A percentile compares a stretch with the other conserved stretches of the same genome.
Evolutionary conservation across 1,139 yeast genomes (phyloP).

Genomic region (Kodamaea sp.): DNA sequence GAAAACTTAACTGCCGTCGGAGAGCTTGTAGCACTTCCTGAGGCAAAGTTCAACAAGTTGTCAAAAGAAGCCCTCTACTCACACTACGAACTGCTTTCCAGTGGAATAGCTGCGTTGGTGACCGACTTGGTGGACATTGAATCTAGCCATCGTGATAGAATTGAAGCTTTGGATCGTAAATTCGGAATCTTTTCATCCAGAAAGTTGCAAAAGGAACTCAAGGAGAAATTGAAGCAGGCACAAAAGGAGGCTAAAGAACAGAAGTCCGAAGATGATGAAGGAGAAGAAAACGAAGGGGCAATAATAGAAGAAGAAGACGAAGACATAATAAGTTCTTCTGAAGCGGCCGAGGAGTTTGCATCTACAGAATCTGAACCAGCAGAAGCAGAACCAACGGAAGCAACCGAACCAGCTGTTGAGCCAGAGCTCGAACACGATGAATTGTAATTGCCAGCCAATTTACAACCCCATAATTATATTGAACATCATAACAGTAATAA

Average conservation of each 20-base stretch:
- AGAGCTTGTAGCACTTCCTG: constrained; percentile 28
- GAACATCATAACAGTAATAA: too few species aligned
- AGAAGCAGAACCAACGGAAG: constrained; percentile 1
- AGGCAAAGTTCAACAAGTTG: constrained; percentile 26
- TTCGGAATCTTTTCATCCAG: constrained; percentile 36
- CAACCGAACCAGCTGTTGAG: constrained; percentile 1
- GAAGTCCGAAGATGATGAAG: constrained; percentile 4
- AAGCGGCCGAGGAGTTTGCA: neutral
- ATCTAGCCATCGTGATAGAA: constrained; percentile 42
- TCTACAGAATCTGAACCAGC: neutral
- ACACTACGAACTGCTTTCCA: constrained; percentile 33
- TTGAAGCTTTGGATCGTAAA: constrained; percentile 35
- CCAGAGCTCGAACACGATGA: constrained; percentile 8
- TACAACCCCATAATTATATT: too few species aligned
- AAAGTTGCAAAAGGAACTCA: constrained; percentile 36
- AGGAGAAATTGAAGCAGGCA: constrained; percentile 31
- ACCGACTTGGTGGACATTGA: constrained; percentile 36
- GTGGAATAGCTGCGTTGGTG: constrained; percentile 36
- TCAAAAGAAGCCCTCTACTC: constrained; percentile 38
- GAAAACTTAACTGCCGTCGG: constrained; percentile 33
- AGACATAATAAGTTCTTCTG: neutral
- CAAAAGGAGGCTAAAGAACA: constrained; percentile 7
- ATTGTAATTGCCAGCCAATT: too few species aligned
- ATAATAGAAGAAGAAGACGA: constrained; percentile 9
- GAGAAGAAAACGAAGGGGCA: constrained; percentile 7